Evolutionary conservation across 495 filamentous ascomycete species (phyloP), one percentile per base, ranked within the genome.

Genomic region (Baudoinia panamericana): DNA sequence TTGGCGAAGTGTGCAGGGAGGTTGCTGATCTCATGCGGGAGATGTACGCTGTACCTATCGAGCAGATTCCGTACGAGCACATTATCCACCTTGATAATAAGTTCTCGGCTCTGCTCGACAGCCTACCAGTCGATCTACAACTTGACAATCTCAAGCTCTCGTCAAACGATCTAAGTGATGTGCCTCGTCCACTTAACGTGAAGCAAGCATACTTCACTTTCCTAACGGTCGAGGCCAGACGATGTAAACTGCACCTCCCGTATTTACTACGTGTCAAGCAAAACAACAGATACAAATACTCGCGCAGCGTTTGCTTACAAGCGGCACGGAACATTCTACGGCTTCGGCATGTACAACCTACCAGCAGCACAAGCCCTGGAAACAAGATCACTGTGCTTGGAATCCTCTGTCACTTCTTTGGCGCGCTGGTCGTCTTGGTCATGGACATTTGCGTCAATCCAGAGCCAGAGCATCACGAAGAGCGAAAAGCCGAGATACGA

Each of bases 291-390:
- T 71, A 61, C 44, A 61, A 58, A 0, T 70, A 66, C 51, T 71
- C 67, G 0, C 61, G 67, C 36, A 41, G 61, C 2, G 46, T 61
- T 6, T 64, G 62, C 15, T 49, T 70, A 5, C 57, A 59, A 34
- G 63, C 66, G 11, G 67, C 68, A 1, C 62, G 66, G 1, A 63
- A 60, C 12, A 57, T 69, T 4, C 60, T 69, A 2, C 59, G 63
- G 48, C 63, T 49, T 3, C 13, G 33, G 13, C 31, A 30, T 22
- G 21, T 43, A 9, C 10, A 36, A 12, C 62, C 23, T 57, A 61
- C 27, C 54, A n/a, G 63, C 19, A 54, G 57, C 13, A 56, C 56
- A 5, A 12, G 34, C 53, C 42, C 4, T 36, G 46, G 12, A 29
- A 30, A 24, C 50, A 29, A 12, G 46, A 42, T 17, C 46, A 36